Percentiles rank a stretch among this genome's conserved stretches.
Conservation (phyloP, 2,329 filamentous ascomycete species). For the Fusarium piperis region DNA sequence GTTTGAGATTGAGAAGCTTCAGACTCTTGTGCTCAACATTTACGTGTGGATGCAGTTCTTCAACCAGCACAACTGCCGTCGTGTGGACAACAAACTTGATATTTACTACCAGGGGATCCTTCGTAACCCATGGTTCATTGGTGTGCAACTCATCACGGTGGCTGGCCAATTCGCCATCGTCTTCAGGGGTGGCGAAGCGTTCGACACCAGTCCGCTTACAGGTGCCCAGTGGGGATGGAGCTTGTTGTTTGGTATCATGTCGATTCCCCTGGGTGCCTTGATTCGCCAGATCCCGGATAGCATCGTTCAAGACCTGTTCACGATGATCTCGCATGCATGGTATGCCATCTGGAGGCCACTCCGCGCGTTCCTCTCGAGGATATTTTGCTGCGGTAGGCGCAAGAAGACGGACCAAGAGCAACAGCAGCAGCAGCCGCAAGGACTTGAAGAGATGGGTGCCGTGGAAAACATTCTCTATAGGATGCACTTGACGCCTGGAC, state of each 20-base stretch:
- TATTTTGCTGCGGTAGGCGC: constrained; percentile 35
- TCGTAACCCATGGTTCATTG: constrained; percentile 80
- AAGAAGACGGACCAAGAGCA: constrained; percentile 33
- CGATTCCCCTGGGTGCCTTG: constrained; percentile 67
- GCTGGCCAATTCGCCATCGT: constrained; percentile 78
- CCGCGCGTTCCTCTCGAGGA: constrained; percentile 21
- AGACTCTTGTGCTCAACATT: constrained; percentile 83
- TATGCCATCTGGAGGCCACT: constrained; percentile 17
- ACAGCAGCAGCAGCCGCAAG: constrained; percentile 20
- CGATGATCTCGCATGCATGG: not conserved
- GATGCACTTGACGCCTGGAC: constrained; percentile 25
- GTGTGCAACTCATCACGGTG: constrained; percentile 72
- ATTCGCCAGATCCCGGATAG: constrained; percentile 54
- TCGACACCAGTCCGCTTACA: constrained; percentile 69
- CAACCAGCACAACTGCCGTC: constrained; percentile 82
- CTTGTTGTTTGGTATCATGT: constrained; percentile 72
- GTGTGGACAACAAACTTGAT: constrained; percentile 84
- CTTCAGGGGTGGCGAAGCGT: constrained; percentile 74
- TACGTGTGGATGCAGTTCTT: constrained; percentile 94
- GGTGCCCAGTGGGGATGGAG: constrained; percentile 76
- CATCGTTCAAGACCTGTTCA: constrained; percentile 44
- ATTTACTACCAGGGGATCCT: constrained; percentile 79
- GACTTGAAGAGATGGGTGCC: constrained; percentile 37
- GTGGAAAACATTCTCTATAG: constrained; percentile 39
- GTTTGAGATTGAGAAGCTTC: constrained; percentile 49